phyloP scores from a whole-genome alignment of 208 protist genomes.

The Vickermania spadyakhi region DNA sequence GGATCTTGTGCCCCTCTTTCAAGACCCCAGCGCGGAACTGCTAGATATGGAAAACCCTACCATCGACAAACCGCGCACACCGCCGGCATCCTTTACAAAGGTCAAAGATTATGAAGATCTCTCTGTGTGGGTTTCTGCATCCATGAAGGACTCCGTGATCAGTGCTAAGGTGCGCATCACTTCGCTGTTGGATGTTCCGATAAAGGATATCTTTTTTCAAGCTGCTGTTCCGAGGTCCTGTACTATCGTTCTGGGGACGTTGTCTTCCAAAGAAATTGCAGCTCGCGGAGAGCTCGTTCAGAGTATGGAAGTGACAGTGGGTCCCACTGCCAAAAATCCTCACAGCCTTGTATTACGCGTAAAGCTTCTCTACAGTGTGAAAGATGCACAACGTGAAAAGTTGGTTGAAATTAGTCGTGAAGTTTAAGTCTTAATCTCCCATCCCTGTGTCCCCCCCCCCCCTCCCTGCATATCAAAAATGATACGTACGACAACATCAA shows the following conservation, averaged over 20 bases:
- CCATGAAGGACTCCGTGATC: slow-evolving; percentile 8
- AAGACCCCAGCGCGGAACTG: neutral
- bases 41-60: neutral
- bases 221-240: slow-evolving; percentile 56
- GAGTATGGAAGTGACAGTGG: slow-evolving; percentile 38
- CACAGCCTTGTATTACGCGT: slow-evolving; percentile 51
- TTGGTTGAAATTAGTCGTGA: slow-evolving; percentile 16
- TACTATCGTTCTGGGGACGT: slow-evolving; percentile 37
- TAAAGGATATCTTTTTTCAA: slow-evolving; percentile 60
- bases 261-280: slow-evolving; percentile 24
- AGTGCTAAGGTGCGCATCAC: slow-evolving; percentile 28
- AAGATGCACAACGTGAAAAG: slow-evolving; percentile 29
- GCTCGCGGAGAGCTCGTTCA: slow-evolving; percentile 31
- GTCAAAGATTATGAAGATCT: slow-evolving; percentile 55
- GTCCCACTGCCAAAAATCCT: slow-evolving; percentile 29
- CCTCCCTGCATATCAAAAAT: too few species aligned
- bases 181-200: slow-evolving; percentile 13
- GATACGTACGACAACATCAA: too few species aligned
- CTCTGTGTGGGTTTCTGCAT: slow-evolving; percentile 23
- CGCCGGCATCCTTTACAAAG: slow-evolving; percentile 1
- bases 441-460: too few species aligned
- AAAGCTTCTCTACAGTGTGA: slow-evolving; percentile 52
- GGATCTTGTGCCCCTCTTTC: neutral
- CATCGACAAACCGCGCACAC: slow-evolving; percentile 2
- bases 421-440: too few species aligned